phyloP scores from a whole-genome alignment of 352 stramenopile genomes.

The Thraustotheca clavata region DNA sequence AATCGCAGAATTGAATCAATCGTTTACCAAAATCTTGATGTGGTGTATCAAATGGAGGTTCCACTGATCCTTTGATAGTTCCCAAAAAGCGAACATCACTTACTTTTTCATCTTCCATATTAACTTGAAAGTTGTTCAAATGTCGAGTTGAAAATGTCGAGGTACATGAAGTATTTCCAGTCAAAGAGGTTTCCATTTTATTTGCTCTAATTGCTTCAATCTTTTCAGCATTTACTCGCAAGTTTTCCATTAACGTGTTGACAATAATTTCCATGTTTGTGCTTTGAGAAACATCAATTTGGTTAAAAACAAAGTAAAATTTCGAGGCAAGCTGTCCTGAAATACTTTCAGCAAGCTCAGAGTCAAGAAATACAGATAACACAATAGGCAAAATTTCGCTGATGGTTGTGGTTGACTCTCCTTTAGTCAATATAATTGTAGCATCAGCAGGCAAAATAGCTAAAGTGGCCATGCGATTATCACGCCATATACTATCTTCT shows the following conservation, averaged over 20 bases:
- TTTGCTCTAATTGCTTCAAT: not conserved
- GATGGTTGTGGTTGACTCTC: not conserved
- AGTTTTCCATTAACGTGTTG: not conserved
- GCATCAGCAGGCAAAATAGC: not conserved
- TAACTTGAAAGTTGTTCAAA: not conserved
- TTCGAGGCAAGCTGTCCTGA: not conserved
- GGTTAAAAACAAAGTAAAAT: not conserved
- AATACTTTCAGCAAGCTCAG: not conserved
- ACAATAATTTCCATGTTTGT: not conserved
- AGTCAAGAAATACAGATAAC: not conserved
- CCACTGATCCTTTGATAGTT: not conserved
- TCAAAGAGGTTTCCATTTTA: not conserved
- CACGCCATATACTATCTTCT: not conserved
- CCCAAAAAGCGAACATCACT: not conserved
- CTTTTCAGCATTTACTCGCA: not conserved
- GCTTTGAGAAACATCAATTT: not conserved
- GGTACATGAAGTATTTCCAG: too few relatives aligned
- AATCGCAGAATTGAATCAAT: not conserved
- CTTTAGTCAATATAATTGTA: not conserved
- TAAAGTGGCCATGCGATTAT: not conserved
- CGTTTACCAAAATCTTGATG: not conserved
- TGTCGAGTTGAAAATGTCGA: too few relatives aligned
- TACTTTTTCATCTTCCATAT: not conserved
- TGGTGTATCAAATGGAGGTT: not conserved
- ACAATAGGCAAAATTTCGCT: not conserved